phyloP scores from a whole-genome alignment of 305 asterid species.

The Fraxinus ornus region DNA sequence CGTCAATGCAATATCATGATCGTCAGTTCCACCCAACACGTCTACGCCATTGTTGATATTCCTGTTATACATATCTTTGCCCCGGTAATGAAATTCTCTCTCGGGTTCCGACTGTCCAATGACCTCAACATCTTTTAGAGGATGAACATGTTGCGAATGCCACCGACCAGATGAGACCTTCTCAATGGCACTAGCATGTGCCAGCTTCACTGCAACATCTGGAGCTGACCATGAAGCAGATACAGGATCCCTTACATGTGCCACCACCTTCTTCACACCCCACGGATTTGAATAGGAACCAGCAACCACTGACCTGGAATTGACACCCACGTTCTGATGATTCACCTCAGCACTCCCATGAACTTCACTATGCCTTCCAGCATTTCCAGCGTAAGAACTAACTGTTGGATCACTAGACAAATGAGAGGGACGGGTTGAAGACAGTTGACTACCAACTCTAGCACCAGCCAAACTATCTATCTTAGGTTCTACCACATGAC shows the following conservation, averaged over 20 bases:
- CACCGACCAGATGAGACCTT: constrained; percentile 89
- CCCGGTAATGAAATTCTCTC: constrained; percentile 36
- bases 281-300: constrained; percentile 77
- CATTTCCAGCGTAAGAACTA: constrained; percentile 54
- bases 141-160: constrained; percentile 61
- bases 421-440: constrained; percentile 50
- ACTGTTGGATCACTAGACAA: constrained; percentile 39
- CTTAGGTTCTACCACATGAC: constrained; percentile 44
- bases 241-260: constrained; percentile 49
- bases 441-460: constrained; percentile 41
- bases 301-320: constrained; percentile 40
- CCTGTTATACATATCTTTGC: constrained; percentile 28
- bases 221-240: constrained; percentile 71
- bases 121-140: constrained; percentile 49
- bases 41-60: constrained; percentile 36
- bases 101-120: constrained; percentile 38
- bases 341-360: constrained; percentile 44
- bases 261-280: constrained; percentile 72
- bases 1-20: constrained; percentile 35
- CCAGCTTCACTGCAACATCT: constrained; percentile 70
- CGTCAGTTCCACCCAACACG: constrained; percentile 32
- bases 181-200: constrained; percentile 93
- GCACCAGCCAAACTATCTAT: constrained; percentile 40
- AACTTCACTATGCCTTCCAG: constrained; percentile 54
- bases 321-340: constrained; percentile 45